Base-by-base conservation (phyloP, 768 basidiomycete genomes). In the Nidularia pulvinata region DNA sequence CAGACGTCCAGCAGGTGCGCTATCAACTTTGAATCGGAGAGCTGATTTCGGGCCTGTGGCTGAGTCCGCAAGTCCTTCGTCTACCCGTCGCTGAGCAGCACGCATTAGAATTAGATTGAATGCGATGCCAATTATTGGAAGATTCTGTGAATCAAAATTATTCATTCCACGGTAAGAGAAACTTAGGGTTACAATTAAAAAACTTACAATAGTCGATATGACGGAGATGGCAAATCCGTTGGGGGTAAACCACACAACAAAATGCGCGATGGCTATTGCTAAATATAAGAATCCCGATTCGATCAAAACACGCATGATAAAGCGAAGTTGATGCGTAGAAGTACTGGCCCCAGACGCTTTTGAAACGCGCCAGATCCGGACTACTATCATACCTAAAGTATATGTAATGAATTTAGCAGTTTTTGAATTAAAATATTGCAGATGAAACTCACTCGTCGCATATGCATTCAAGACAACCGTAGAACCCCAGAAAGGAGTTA, bases 401-500 rank as follows among this genome's bases (percentile, higher is more conserved):
- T 0, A 50, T 6, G 0, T 45, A 25, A 25, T 49, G 2, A 49
- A 43, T 25, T 54, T 49, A 19, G 48, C 43, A 32, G 34, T 32
- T 7, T 46, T 25, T n/a, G 48, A 33, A 16, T 35, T 50, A 10
- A 45, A n/a, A 30, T 33, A 50, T 22, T 11, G 11, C 48, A 34
- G 39, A 50, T 16, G 30, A 46, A 30, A 43, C 53, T 11, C 6
- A 49, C 53, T 14, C 4, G 53, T 54, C 7, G 46, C 48, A n/a
- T 54, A 54, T 14, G 43, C 36, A 6, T 49, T 49, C 3, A 49
- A 42, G 11, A 49, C 48, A 13, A 42, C 25, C 5, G 49, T 36
- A 7, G 54, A 50, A 9, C 44, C 54, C 54, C 49, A 51, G 49
- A 55, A 55, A 1, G 45, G 54, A 13, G 43, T 50, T 25, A 55